Conservation (phyloP, 768 basidiomycete genomes). For the Amanita fuliginea region DNA sequence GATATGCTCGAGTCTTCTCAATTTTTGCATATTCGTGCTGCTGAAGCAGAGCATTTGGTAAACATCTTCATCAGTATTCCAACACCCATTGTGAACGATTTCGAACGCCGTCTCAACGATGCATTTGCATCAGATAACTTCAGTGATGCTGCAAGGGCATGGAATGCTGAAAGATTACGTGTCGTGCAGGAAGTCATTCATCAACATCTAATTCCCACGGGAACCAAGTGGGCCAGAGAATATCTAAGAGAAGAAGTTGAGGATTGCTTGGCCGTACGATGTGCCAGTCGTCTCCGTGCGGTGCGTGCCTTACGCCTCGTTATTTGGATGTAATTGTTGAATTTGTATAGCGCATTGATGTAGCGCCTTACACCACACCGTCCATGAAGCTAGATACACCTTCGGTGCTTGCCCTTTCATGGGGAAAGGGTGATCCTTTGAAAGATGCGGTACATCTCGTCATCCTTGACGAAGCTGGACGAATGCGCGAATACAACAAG, state of each 20-base stretch:
- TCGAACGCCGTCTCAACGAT: constrained; percentile 67
- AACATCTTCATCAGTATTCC: constrained; percentile 63
- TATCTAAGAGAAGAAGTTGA: constrained; percentile 86
- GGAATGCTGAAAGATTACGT: constrained; percentile 80
- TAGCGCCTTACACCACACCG: constrained; percentile 57
- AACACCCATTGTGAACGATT: constrained; percentile 44
- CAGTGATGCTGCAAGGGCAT: constrained; percentile 75
- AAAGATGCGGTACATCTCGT: constrained; percentile 83
- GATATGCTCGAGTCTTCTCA: constrained; percentile 65
- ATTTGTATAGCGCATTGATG: constrained; percentile 61
- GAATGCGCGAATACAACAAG: constrained; percentile 81
- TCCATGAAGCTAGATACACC: constrained; percentile 57
- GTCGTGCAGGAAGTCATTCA: constrained; percentile 74
- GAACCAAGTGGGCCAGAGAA: constrained; percentile 82
- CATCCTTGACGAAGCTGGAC: constrained; percentile 80
- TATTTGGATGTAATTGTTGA: constrained; percentile 4
- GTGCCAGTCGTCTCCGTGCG: constrained; percentile 55
- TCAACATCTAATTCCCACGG: constrained; percentile 74
- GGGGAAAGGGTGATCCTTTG: constrained; percentile 91
- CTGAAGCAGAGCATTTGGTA: constrained; percentile 84
- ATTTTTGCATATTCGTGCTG: constrained; percentile 84
- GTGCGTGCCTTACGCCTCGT: constrained; percentile 29
- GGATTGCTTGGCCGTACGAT: constrained; percentile 62
- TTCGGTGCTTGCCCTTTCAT: constrained; percentile 81
- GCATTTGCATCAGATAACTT: constrained; percentile 81